A percentile compares a stretch with the other conserved stretches of the same genome.
These are phyloP conservation scores for Fusarium newnesense DNA, from an alignment of 2,329 filamentous ascomycete genomes.

Conservation along the genomic window DNA sequence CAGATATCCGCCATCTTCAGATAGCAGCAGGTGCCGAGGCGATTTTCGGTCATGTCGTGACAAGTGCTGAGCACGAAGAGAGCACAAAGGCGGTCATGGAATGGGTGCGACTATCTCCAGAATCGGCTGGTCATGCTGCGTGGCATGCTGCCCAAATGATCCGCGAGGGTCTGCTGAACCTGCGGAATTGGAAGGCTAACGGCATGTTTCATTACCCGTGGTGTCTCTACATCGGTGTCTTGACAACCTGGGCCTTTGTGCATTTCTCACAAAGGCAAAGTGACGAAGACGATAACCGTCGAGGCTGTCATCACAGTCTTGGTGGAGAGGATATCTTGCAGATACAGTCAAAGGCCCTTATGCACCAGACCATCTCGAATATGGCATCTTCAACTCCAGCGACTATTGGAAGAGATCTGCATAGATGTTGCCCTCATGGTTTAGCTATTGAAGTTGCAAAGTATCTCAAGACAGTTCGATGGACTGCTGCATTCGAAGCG, in stretches of 20 bases:
- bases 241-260: not conserved
- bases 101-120: rapidly evolving
- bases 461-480: not conserved
- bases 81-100: not conserved
- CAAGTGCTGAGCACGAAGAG: not conserved
- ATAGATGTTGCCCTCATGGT: not conserved
- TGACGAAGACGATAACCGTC: rapidly evolving
- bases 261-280: not conserved
- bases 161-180: not conserved
- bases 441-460: not conserved
- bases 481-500: not conserved
- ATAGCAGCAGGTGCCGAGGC: not conserved
- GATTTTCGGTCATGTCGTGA: not conserved
- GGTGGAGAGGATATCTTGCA: not conserved
- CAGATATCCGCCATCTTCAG: not conserved
- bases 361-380: not conserved
- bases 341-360: not conserved
- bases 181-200: not conserved
- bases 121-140: not conserved
- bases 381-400: not conserved
- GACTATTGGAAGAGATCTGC: not conserved
- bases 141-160: not conserved
- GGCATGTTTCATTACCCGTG: not conserved
- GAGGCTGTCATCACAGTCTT: not conserved
- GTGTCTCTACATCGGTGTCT: not conserved